A percentile compares a stretch with the other conserved stretches of the same genome.
These are phyloP conservation scores for Tarenaya hassleriana DNA, from an alignment of 345 rosid genomes.

Conservation along the genomic window DNA sequence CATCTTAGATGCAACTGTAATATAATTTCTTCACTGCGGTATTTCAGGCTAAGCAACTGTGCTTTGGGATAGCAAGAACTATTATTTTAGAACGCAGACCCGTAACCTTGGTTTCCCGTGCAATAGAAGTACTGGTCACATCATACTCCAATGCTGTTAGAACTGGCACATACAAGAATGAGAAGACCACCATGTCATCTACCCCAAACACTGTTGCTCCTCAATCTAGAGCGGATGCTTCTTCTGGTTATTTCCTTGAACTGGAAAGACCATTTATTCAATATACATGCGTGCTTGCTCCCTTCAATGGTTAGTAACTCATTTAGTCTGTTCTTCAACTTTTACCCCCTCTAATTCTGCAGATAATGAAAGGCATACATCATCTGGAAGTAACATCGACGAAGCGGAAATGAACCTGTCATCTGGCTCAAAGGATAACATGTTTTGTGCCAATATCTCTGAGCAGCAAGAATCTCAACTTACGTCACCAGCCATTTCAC, in stretches of 20 bases:
- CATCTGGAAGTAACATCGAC: slow-evolving; percentile 34
- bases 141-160: slow-evolving; percentile 63
- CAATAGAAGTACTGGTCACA: slow-evolving; percentile 67
- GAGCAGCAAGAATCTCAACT: slow-evolving; percentile 69
- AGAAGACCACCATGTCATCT: slow-evolving; percentile 33
- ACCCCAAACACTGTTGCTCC: slow-evolving; percentile 28
- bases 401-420: slow-evolving; percentile 35
- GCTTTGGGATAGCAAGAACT: slow-evolving; percentile 63
- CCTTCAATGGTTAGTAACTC: background rate
- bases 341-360: slow-evolving; percentile 48
- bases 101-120: slow-evolving; percentile 63
- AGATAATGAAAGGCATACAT: slow-evolving; percentile 33
- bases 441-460: slow-evolving; percentile 38
- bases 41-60: slow-evolving; percentile 82
- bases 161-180: slow-evolving; percentile 61
- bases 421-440: slow-evolving; percentile 38
- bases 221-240: slow-evolving; percentile 25
- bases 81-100: slow-evolving; percentile 87
- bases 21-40: slow-evolving; percentile 16
- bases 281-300: slow-evolving; percentile 26
- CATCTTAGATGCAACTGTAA: slow-evolving; percentile 14
- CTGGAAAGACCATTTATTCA: slow-evolving; percentile 30
- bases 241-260: slow-evolving; percentile 37
- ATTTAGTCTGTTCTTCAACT: slow-evolving; percentile 27
- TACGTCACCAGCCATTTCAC: slow-evolving; percentile 75